phyloP scores from a whole-genome alignment of 768 basidiomycete genomes.

The Pisolithus albus region DNA sequence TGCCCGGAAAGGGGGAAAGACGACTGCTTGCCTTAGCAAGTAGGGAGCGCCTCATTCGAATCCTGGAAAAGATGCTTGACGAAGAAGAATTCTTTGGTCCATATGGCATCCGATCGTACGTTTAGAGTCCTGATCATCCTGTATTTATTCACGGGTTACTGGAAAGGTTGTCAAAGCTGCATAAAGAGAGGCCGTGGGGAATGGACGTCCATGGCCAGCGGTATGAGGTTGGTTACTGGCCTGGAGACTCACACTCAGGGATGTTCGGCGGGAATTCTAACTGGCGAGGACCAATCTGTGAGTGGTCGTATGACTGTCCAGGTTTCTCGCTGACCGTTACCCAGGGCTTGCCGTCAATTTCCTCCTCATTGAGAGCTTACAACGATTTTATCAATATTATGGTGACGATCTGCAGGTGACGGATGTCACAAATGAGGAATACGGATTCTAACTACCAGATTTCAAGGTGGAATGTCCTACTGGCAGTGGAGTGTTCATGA shows the following conservation, averaged over 20 bases:
- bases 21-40: constrained; percentile 83
- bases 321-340: neutral
- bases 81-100: constrained; percentile 96
- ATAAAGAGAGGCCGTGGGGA: constrained; percentile 90
- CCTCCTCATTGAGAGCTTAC: constrained; percentile 90
- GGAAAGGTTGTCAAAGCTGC: constrained; percentile 74
- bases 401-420: constrained; percentile 75
- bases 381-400: constrained; percentile 97
- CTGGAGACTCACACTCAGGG: constrained; percentile 91
- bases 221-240: constrained; percentile 95
- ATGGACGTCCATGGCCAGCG: constrained; percentile 90
- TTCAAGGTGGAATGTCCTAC: constrained; percentile 86
- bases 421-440: neutral
- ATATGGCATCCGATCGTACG: constrained; percentile 92
- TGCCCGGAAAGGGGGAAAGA: constrained; percentile 75
- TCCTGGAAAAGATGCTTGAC: constrained; percentile 94
- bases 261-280: constrained; percentile 99
- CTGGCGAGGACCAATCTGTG: constrained; percentile 89
- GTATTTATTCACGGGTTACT: constrained; percentile 4
- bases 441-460: neutral
- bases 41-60: constrained; percentile 82
- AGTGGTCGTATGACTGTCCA: constrained; percentile 15
- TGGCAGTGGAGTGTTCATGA: constrained; percentile 96
- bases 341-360: constrained; percentile 95
- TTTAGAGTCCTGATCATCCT: constrained; percentile 9